A percentile compares a stretch with the other conserved stretches of the same genome.
phyloP scores from a whole-genome alignment of 371 early-diverging fungal genomes.

The Mortierella sp. region DNA sequence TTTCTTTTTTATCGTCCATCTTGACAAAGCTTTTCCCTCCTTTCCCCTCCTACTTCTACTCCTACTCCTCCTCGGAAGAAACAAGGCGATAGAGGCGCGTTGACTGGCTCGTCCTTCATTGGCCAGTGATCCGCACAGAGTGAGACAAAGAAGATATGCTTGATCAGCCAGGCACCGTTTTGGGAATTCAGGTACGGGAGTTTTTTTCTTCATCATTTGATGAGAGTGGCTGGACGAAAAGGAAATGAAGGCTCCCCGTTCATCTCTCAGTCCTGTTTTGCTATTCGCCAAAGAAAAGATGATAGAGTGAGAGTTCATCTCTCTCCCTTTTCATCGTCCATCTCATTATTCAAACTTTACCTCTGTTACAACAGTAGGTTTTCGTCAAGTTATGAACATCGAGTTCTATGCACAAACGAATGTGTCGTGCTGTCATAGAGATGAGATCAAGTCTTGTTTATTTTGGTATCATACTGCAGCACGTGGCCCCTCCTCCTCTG shows the following conservation, averaged over 20 bases:
- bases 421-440: neutral
- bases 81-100: neutral
- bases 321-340: neutral
- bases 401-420: neutral
- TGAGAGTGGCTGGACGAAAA: neutral
- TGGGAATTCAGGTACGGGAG: neutral
- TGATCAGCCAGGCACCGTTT: neutral
- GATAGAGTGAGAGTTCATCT: neutral
- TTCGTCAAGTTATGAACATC: neutral
- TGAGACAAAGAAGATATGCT: neutral
- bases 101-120: neutral
- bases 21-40: neutral
- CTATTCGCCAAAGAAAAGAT: neutral
- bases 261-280: neutral
- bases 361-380: neutral
- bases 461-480: neutral
- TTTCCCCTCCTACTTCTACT: neutral
- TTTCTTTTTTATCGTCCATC: neutral
- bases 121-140: neutral
- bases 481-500: neutral
- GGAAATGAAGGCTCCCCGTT: neutral
- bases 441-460: neutral
- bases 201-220: neutral
- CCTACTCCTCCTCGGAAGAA: neutral
- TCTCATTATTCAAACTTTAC: neutral